phyloP scores from a whole-genome alignment of 768 basidiomycete genomes.

The Lepiota brunneoincarnata region DNA sequence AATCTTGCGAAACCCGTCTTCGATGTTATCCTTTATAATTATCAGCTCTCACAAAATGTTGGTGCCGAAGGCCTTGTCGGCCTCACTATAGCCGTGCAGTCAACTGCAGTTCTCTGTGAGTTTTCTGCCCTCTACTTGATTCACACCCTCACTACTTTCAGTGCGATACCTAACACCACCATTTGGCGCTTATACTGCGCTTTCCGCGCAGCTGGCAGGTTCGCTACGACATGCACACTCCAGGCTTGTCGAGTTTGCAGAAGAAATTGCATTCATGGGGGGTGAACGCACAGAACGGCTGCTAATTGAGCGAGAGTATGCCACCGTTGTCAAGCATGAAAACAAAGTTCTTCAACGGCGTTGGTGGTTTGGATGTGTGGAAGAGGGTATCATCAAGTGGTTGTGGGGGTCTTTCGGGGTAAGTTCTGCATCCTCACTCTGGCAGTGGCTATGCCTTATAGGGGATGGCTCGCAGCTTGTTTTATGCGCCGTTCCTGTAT shows the following conservation, averaged over 20 bases:
- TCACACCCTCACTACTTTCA: conserved; percentile 26
- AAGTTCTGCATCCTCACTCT: conserved; percentile 23
- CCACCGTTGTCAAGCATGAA: conserved; percentile 81
- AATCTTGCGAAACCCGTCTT: conserved; percentile 93
- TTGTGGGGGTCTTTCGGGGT: conserved; percentile 95
- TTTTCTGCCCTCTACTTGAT: conserved; percentile 14
- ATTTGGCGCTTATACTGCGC: conserved; percentile 88
- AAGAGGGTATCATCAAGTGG: conserved; percentile 97
- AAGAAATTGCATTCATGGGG: conserved; percentile 86
- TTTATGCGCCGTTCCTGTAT: conserved; percentile 92
- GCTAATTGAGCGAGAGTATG: conserved; percentile 86
- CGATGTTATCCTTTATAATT: conserved; percentile 94
- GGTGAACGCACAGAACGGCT: conserved; percentile 91
- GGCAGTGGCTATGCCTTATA: background rate
- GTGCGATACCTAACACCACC: conserved; percentile 89
- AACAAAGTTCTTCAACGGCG: conserved; percentile 73
- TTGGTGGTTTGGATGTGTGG: conserved; percentile 89
- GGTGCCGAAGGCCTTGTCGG: conserved; percentile 89
- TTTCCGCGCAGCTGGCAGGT: conserved; percentile 85
- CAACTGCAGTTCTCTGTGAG: conserved; percentile 78
- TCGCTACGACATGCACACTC: conserved; percentile 91
- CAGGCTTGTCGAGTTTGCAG: conserved; percentile 82
- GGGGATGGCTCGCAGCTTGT: conserved; percentile 47
- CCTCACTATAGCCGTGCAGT: conserved; percentile 81
- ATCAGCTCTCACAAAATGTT: conserved; percentile 89